Base-by-base conservation (phyloP, 163 green algal genomes). In the Prototheca stagnorum region DNA sequence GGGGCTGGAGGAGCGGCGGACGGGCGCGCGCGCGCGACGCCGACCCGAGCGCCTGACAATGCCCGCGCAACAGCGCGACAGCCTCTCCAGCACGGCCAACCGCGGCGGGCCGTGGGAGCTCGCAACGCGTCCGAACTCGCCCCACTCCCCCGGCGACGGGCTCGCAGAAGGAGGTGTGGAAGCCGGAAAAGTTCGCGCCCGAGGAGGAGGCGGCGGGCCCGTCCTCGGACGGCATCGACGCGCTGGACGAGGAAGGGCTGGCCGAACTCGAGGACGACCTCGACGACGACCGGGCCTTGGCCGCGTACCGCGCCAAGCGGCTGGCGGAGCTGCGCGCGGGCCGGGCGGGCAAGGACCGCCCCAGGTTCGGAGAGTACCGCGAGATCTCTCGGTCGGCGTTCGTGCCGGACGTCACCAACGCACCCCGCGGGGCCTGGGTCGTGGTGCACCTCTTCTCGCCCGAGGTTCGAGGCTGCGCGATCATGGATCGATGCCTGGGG, bases 381-480 rank as follows among this genome's bases (percentile, higher is more conserved):
- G 48, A 75, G 17, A 88, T 93, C 8, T 47, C 51, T 2, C 51
- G 61, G n/a, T 51, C 34, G 35, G 74, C 91, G n/a, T 93, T 83
- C 61, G 68, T 88, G 40, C 44, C 66, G 34, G 52, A 85, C 44
- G 78, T 90, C 36, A 88, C 77, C 11, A 66, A 84, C 28, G 78
- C 73, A 1, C 60, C 64, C 19, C 39, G 64, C 15, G 61, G 73
- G 4, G 41, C 70, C 7, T 88, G 75, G 72, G 82, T 91, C 17
- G 75, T 92, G 9, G 71, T 77, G 19, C 69, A 81, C 45, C 70
- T 93, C 16, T 87, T 80, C 64, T 82, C 88, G 51, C 16, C 15
- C 5, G 6, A 14, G 8, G 5, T 80, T 25, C 43, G 56, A 9
- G 59, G 67, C 28, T 86, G 79, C 46, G 53, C 49, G 3, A 54